Evolutionary conservation across 148 eudicot genomes (phyloP).

Genomic region (Vaccinium vitisidaea): DNA sequence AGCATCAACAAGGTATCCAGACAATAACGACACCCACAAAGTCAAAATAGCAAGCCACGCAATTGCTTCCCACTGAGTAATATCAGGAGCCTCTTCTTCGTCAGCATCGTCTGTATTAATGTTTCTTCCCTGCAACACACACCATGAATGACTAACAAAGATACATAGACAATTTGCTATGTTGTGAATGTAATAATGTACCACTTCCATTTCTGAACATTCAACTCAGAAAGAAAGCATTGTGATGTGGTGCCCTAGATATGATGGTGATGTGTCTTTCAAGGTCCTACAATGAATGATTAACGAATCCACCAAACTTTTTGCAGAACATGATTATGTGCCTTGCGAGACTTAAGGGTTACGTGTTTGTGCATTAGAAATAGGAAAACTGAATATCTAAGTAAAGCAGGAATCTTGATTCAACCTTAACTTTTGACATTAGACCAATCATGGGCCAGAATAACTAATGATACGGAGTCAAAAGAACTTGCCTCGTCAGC

Average conservation of each 20-base stretch:
- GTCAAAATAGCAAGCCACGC: slow-evolving; percentile 83
- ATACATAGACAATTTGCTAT: neutral
- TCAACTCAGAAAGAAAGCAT: neutral
- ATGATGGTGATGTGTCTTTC: neutral
- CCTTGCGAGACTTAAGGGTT: neutral
- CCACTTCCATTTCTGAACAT: neutral
- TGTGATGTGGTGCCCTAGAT: neutral
- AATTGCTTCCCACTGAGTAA: slow-evolving; percentile 73
- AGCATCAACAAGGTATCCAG: slow-evolving; percentile 93
- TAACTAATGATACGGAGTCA: neutral
- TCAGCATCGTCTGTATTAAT: slow-evolving; percentile 35
- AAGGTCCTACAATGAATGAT: neutral
- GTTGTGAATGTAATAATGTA: neutral
- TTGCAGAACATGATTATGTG: neutral
- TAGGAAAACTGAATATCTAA: neutral
- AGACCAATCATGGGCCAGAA: slow-evolving; percentile 4
- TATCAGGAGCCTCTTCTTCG: slow-evolving; percentile 81
- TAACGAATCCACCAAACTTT: neutral
- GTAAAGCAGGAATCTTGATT: neutral
- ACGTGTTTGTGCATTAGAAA: neutral
- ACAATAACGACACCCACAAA: slow-evolving; percentile 79
- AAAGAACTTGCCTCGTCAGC: slow-evolving; percentile 53
- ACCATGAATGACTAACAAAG: neutral
- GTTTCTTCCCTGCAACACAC: slow-evolving; percentile 42
- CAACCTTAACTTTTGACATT: neutral